These are phyloP conservation scores for Sphaerulina musiva DNA, from an alignment of 2,329 filamentous ascomycete species.

Conservation along the genomic window DNA sequence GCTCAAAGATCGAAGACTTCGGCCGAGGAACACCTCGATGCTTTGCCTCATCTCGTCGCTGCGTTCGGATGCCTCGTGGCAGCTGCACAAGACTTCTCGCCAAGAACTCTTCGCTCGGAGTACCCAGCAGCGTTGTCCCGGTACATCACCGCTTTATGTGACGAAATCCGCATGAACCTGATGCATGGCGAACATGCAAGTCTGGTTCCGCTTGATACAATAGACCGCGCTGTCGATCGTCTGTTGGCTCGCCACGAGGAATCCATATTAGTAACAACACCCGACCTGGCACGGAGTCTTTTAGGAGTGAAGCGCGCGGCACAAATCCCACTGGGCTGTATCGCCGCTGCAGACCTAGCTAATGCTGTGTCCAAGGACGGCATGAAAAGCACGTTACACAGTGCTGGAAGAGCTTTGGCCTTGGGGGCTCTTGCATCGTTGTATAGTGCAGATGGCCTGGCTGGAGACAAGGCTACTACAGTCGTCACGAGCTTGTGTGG, in stretches of 20 bases:
- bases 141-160: constrained; percentile 22
- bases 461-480: constrained; percentile 14
- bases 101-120: constrained; percentile 28
- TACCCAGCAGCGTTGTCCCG: constrained; percentile 24
- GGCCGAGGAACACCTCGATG: not conserved
- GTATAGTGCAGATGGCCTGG: constrained; percentile 16
- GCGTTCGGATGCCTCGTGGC: constrained; percentile 7
- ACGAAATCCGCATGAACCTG: not conserved
- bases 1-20: not conserved
- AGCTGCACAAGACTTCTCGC: constrained; percentile 20
- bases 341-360: constrained; percentile 17
- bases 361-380: constrained; percentile 28
- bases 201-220: constrained; percentile 3
- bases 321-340: constrained; percentile 17
- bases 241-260: constrained; percentile 29
- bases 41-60: not conserved
- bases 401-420: constrained; percentile 41
- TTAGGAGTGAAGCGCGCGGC: constrained; percentile 13
- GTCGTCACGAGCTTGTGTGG: constrained; percentile 34
- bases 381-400: constrained; percentile 37
- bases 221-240: constrained; percentile 23
- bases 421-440: constrained; percentile 34
- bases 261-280: constrained; percentile 22
- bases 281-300: constrained; percentile 20
- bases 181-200: not conserved